Evolutionary conservation across 2,329 filamentous ascomycete species (phyloP).

Genomic region (Botrytis fragariae): DNA sequence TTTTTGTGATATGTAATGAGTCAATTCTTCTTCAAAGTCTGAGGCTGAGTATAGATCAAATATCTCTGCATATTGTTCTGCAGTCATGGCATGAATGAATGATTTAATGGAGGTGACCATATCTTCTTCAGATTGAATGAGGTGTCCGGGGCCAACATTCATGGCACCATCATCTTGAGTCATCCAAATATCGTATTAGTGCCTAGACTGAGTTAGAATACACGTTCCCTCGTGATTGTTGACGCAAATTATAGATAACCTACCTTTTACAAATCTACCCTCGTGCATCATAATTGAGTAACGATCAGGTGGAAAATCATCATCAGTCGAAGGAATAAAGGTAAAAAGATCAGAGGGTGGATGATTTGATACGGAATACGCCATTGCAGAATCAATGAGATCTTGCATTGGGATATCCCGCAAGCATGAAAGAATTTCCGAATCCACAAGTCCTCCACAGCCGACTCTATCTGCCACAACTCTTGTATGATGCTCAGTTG

Average conservation of each 20-base stretch:
- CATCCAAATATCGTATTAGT: constrained; percentile 14
- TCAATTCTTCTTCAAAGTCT: constrained; percentile 9
- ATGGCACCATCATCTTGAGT: constrained; percentile 20
- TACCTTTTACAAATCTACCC: constrained; percentile 13
- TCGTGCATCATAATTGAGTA: not conserved
- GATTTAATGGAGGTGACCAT: not conserved
- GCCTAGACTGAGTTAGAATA: not conserved
- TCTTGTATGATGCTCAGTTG: not conserved
- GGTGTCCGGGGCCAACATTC: not conserved
- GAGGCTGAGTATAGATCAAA: not conserved
- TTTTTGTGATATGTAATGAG: not conserved
- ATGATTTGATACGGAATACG: constrained; percentile 18
- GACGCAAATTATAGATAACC: not conserved
- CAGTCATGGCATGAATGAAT: not conserved
- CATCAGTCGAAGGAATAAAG: constrained; percentile 17
- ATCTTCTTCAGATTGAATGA: not conserved
- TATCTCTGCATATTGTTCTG: not conserved
- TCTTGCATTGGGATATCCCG: constrained; percentile 1
- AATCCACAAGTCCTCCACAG: not conserved
- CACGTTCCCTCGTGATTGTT: not conserved
- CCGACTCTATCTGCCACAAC: not conserved
- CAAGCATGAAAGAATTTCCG: not conserved
- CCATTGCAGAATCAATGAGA: constrained; percentile 17
- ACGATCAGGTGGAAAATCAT: constrained; percentile 1
- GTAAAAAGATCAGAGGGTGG: constrained; percentile 11